phyloP scores from a whole-genome alignment of 768 basidiomycete species.

The Tylopilus plumbeoviolaceoides region DNA sequence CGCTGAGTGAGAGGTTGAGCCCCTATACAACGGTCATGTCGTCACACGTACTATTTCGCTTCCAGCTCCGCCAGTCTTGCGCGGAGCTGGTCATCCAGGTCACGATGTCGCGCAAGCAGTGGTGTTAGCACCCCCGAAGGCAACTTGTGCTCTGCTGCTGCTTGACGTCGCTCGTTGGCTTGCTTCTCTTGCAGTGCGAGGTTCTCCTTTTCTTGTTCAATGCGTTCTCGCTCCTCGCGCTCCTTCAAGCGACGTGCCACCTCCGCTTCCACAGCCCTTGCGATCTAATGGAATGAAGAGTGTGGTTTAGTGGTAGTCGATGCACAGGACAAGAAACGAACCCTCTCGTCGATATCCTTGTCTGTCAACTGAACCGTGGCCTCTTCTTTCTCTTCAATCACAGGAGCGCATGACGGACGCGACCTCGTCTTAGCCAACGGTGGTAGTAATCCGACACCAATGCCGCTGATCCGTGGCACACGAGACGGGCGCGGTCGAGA shows the following conservation, averaged over 20 bases:
- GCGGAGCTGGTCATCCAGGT: constrained; percentile 66
- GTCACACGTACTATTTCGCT: constrained; percentile 58
- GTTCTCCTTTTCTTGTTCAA: constrained; percentile 28
- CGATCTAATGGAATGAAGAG: constrained; percentile 44
- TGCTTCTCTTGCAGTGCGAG: constrained; percentile 12
- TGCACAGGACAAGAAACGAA: constrained; percentile 22
- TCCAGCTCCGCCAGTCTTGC: constrained; percentile 64
- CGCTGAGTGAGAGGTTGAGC: constrained; percentile 32
- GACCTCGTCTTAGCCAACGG: constrained; percentile 18
- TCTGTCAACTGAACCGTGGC: constrained; percentile 42
- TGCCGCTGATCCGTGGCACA: constrained; percentile 29
- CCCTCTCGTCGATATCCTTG: constrained; percentile 72
- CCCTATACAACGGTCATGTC: constrained; percentile 4
- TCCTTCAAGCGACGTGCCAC: constrained; percentile 61
- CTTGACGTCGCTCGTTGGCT: constrained; percentile 6
- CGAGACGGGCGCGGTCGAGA: constrained; percentile 30
- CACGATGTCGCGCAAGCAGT: constrained; percentile 58
- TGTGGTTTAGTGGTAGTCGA: neutral
- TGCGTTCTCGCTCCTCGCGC: constrained; percentile 33
- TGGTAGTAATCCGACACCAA: constrained; percentile 26
- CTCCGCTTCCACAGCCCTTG: constrained; percentile 69
- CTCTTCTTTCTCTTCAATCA: constrained; percentile 17
- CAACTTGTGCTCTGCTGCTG: constrained; percentile 16
- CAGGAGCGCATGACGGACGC: constrained; percentile 16
- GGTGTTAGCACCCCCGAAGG: constrained; percentile 50